A percentile compares a stretch with the other conserved stretches of the same genome.
Conservation (phyloP, 2,329 filamentous ascomycete species). For the Cordyceps tenuipes region DNA sequence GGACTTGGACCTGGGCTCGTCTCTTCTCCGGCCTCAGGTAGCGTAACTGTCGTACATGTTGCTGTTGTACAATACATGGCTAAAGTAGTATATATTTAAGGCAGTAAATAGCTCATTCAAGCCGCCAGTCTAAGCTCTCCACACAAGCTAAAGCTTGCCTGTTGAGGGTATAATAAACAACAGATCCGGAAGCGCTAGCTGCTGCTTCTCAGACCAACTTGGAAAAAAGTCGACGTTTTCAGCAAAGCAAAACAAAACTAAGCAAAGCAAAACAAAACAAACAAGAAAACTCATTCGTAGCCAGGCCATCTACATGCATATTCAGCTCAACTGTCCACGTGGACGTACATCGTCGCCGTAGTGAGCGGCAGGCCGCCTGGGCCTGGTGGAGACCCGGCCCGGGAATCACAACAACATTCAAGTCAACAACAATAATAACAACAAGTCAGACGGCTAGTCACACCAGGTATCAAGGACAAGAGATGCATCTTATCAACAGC, state of each 20-base stretch:
- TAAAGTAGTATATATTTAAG: too few species aligned
- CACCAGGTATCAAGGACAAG: neutral
- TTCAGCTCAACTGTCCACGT: neutral
- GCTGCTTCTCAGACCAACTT: neutral
- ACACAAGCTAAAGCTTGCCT: neutral
- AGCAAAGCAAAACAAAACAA: neutral
- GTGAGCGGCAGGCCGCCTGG: neutral
- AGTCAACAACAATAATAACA: neutral
- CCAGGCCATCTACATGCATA: neutral
- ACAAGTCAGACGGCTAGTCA: neutral
- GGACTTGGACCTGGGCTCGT: neutral
- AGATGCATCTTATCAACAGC: slow-evolving; percentile 5
- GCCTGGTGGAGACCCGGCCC: neutral
- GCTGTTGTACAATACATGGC: neutral
- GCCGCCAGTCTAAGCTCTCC: neutral
- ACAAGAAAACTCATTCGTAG: neutral
- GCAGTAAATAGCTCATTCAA: too few species aligned
- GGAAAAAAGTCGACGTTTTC: too few species aligned
- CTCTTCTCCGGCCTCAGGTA: neutral
- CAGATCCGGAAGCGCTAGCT: neutral
- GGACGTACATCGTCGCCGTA: neutral
- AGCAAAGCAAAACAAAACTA: neutral
- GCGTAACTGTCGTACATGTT: neutral
- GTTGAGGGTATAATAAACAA: neutral
- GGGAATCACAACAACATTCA: neutral